A percentile compares a stretch with the other conserved stretches of the same genome.
Conservation (phyloP, 1,284 basidiomycete genomes). For the Puccinia novopanici region DNA sequence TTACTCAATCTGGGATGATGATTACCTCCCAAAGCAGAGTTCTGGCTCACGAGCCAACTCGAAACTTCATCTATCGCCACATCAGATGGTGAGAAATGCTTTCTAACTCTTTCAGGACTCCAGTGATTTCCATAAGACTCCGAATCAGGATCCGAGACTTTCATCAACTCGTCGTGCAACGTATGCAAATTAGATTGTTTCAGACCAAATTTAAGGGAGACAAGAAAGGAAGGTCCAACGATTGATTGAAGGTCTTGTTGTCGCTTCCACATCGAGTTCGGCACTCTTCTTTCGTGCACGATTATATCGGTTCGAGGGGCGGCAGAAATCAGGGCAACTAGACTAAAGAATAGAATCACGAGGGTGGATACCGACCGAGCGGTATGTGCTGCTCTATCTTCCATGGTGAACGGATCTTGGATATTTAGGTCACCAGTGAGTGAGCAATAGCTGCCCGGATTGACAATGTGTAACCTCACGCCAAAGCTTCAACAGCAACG, state of each 20-base stretch:
- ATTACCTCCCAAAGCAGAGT: conserved; percentile 61
- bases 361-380: conserved; percentile 4
- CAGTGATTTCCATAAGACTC: conserved; percentile 70
- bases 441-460: not conserved
- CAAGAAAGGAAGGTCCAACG: conserved; percentile 6
- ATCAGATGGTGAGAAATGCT: conserved; percentile 66
- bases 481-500: not conserved
- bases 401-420: not conserved
- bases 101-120: conserved; percentile 68
- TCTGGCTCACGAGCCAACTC: conserved; percentile 68
- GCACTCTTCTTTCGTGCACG: conserved; percentile 26
- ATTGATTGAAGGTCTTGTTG: conserved; percentile 21
- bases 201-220: conserved; percentile 67
- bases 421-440: not conserved
- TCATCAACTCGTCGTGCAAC: conserved; percentile 68
- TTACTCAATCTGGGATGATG: conserved; percentile 61
- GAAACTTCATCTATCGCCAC: conserved; percentile 66
- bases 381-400: not conserved
- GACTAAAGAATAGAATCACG: conserved; percentile 5
- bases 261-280: conserved; percentile 40
- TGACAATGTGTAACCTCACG: not conserved
- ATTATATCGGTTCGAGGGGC: not conserved
- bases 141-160: conserved; percentile 69
- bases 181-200: conserved; percentile 68
- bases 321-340: conserved; percentile 11